A percentile compares a stretch with the other conserved stretches of the same genome.
Evolutionary conservation across 2,329 filamentous ascomycete genomes (phyloP).

Genomic region (Mycogone perniciosa): DNA sequence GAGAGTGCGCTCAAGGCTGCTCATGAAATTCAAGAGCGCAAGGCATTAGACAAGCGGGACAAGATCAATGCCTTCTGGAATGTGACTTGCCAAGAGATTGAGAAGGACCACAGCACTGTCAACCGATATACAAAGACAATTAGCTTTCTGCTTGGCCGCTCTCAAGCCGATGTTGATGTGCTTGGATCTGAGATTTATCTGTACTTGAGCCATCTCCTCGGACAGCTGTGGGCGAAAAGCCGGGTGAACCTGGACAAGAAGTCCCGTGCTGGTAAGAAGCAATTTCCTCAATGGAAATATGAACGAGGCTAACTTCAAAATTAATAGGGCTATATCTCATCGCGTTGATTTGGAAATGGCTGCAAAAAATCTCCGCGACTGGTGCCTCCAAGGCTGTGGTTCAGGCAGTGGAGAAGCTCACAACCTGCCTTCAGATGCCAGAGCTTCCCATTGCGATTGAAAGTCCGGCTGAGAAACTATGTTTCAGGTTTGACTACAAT

Average conservation of each 20-base stretch:
- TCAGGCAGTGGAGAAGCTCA: constrained; percentile 13
- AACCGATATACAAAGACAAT: constrained; percentile 43
- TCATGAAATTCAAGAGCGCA: constrained; percentile 29
- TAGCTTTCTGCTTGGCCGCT: constrained; percentile 39
- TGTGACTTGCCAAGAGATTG: constrained; percentile 28
- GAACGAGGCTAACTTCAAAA: not conserved
- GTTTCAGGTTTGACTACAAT: constrained; percentile 3
- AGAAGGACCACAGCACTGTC: constrained; percentile 36
- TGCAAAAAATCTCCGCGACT: constrained; percentile 15
- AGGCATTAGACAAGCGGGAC: constrained; percentile 13
- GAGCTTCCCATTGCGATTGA: not conserved
- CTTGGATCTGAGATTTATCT: constrained; percentile 30
- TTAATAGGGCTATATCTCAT: constrained; percentile 18
- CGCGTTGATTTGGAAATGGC: constrained; percentile 19
- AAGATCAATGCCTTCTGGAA: not conserved
- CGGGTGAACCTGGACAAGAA: not conserved
- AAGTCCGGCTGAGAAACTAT: not conserved
- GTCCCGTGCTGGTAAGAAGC: constrained; percentile 1
- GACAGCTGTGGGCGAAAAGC: constrained; percentile 13
- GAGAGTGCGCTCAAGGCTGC: constrained; percentile 31
- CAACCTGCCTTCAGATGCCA: constrained; percentile 4
- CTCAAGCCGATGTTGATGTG: constrained; percentile 22
- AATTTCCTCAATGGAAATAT: too few relatives aligned
- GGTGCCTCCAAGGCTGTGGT: constrained; percentile 12
- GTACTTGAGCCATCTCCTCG: constrained; percentile 30